Evolutionary conservation across 2,329 filamentous ascomycete genomes (phyloP), one percentile per base, ranked within the genome.

Genomic region (Paraphoma sp.): DNA sequence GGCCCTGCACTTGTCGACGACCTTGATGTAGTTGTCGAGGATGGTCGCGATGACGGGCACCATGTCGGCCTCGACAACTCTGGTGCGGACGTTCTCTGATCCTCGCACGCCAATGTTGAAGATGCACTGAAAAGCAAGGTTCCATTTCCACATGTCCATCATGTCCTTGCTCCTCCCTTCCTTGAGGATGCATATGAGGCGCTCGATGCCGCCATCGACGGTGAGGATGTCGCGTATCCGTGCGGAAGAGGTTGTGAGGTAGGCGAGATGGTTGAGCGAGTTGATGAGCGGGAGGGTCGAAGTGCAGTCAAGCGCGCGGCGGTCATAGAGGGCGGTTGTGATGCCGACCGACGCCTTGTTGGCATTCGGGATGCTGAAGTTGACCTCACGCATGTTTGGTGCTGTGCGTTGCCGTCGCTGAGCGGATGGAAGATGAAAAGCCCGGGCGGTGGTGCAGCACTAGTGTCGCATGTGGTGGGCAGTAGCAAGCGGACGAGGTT

Each of bases 91-190:
- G 65, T 87, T 89, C 80, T 99, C 95, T 11, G 95, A 97, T 57
- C 95, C 95, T 67, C 95, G 87, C 57, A 99, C 94, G 54, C 95
- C 95, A 73, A 99, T 98, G 78, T 99, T 99, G 75, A 99, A 95
- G 63, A 98, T 93, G 77, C 95, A 99, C 79, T 98, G 95, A 78
- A 99, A 99, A 51, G 95, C 95, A 61, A 99, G 85, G 74, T 97
- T 99, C 95, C 95, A 99, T 80, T 98, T 98, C 95, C 95, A 99
- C 91, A 97, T 97, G 77, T 97, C 94, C 94, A 98, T 97, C 88
- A 97, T 90, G 76, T 99, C 94, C 79, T 93, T 96, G 80, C 92
- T 97, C 74, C 95, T 86, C 62, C 95, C 95, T 79, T 97, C 92
- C 80, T 99, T 99, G 77, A 99, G 86, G 73, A 99, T 97, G 85